Evolutionary conservation across 768 basidiomycete genomes (phyloP).

Genomic region (Serendipita sp.): DNA sequence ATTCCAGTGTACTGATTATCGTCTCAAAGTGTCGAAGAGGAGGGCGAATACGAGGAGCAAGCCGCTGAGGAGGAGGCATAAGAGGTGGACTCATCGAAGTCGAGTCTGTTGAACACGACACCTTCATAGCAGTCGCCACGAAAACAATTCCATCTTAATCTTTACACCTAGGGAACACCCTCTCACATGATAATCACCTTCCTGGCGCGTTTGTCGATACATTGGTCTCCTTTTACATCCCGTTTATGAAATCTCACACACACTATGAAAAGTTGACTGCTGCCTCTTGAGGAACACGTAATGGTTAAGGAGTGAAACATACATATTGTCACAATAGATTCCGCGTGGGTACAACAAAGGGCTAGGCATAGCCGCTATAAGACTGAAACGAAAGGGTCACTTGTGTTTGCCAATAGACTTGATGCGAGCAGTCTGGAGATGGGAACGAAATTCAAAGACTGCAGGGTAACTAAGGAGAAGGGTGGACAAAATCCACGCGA

Average conservation of each 20-base stretch:
- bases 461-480: slow-evolving; percentile 39
- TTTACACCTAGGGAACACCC: neutral
- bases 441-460: slow-evolving; percentile 34
- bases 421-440: slow-evolving; percentile 52
- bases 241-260: neutral
- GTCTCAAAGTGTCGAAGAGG: slow-evolving; percentile 54
- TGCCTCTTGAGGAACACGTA: neutral
- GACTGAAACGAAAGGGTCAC: neutral
- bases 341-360: neutral
- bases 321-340: neutral
- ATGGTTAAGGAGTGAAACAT: neutral
- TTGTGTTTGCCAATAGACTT: slow-evolving; percentile 67
- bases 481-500: slow-evolving; percentile 34
- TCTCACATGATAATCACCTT: neutral
- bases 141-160: neutral
- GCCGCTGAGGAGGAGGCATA: slow-evolving; percentile 35
- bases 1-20: neutral
- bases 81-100: slow-evolving; percentile 2
- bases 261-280: neutral
- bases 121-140: neutral
- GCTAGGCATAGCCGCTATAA: neutral
- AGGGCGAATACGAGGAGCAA: slow-evolving; percentile 81
- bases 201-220: neutral
- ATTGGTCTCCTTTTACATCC: neutral
- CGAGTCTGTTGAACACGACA: neutral